Evolutionary conservation across 805 yeast species (phyloP), one percentile per base, ranked within the genome.

Genomic region (Metschnikowia amazonensis): DNA sequence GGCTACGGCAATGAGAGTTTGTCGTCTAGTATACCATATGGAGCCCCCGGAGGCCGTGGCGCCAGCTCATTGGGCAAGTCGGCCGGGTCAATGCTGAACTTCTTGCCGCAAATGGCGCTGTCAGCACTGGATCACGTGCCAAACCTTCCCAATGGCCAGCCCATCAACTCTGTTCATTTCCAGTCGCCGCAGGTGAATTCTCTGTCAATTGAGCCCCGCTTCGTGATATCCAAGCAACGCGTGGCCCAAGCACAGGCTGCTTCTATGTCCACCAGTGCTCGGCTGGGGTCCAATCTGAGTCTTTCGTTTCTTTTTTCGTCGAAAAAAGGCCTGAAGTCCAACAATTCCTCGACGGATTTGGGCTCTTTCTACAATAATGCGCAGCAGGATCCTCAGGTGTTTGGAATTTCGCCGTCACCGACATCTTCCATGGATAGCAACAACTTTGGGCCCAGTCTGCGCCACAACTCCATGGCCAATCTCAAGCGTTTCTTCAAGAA

Each of bases 381-480:
- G 9, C 51, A 46, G 36, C 50, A 39, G 36, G 52, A 49, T 32
- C 44, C 44, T 28, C 46, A 27, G 39, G 42, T 44, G 33, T 50
- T 60, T 28, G 55, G 60, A 11, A 48, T 60, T 21, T 64, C 71
- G 21, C 71, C 72, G 0, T 58, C 66, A 45, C 55, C 72, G 2
- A 33, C 69, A 52, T 52, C 67, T 45, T 62, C 79, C 49, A 51
- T 66, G 49, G 73, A 70, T 28, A 71, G 73, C 36, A 55, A 58
- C 40, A 37, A 39, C 16, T 24, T 42, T 3, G 40, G 35, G 10
- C 31, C 37, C 21, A 30, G 36, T 21, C 68, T 85, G 2, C 75
- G 85, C 50, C 90, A 85, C 62, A 81, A 86, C 36, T 84, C 90
- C 6, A 84, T 86, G 83, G 89, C 86, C 14, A 86, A 85, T 60